These are phyloP conservation scores for Apiospora kogelbergensis DNA, from an alignment of 2,329 filamentous ascomycete species.

Conservation along the genomic window DNA sequence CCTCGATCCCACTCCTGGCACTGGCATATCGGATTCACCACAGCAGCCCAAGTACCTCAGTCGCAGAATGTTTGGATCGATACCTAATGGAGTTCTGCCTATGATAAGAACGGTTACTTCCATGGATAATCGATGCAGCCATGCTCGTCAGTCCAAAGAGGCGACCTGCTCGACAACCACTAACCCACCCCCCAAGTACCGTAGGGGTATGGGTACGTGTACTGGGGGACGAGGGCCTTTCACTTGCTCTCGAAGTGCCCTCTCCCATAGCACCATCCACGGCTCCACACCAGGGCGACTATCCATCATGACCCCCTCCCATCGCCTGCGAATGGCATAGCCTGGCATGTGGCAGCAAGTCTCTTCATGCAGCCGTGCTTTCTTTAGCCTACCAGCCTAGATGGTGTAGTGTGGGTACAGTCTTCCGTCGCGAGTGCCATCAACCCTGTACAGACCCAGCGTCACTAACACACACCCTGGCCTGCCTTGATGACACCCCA, in stretches of 20 bases:
- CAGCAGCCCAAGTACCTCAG: neutral
- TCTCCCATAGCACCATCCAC: neutral
- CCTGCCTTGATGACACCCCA: conserved; percentile 12
- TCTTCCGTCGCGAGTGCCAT: conserved; percentile 8
- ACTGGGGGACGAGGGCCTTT: neutral
- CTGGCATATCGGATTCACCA: neutral
- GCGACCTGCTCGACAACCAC: neutral
- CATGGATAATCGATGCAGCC: conserved; percentile 3
- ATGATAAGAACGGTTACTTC: conserved; percentile 3
- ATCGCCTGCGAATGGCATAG: neutral
- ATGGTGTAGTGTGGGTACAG: conserved; percentile 6
- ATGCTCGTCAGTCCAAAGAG: neutral
- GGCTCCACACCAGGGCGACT: neutral
- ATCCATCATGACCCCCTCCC: neutral
- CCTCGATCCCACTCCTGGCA: neutral
- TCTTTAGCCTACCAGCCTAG: conserved; percentile 6
- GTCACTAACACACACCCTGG: conserved; percentile 10
- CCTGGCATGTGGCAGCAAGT: conserved; percentile 9
- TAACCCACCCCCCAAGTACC: neutral
- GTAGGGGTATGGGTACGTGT: conserved; percentile 2
- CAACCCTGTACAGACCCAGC: conserved; percentile 10
- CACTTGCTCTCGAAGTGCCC: neutral
- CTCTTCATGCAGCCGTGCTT: conserved; percentile 10
- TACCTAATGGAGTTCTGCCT: neutral
- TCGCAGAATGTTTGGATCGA: conserved; percentile 4